A percentile compares a stretch with the other conserved stretches of the same genome.
Evolutionary conservation across 2,329 filamentous ascomycete species (phyloP).

Genomic region (Neocatenulostroma microsporum): DNA sequence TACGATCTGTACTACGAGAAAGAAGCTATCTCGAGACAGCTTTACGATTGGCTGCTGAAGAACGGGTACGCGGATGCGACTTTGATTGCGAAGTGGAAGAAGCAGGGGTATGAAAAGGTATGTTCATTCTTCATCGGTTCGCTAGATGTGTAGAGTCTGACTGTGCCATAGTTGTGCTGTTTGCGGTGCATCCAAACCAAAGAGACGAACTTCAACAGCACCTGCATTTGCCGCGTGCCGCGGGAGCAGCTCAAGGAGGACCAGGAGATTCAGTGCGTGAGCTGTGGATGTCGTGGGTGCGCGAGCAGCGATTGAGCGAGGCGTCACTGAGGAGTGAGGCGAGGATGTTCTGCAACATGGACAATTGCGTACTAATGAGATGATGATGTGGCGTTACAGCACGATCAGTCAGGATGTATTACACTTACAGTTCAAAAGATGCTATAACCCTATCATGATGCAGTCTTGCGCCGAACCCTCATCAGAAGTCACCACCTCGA

Average conservation of each 20-base stretch:
- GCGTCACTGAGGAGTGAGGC: too few relatives aligned
- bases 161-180: constrained; percentile 65
- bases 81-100: constrained; percentile 99
- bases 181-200: constrained; percentile 97
- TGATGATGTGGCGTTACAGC: too few relatives aligned
- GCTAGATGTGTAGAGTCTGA: background rate
- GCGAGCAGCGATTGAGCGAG: constrained; percentile 72
- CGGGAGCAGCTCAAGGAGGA: constrained; percentile 82
- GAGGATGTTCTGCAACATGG: too few relatives aligned
- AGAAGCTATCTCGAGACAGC: constrained; percentile 81
- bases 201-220: constrained; percentile 97
- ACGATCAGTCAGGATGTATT: too few relatives aligned
- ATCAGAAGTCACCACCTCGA: too few relatives aligned
- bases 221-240: constrained; percentile 93
- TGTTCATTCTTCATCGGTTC: constrained; percentile 17
- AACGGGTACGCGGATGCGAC: constrained; percentile 92
- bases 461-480: too few relatives aligned
- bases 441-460: too few relatives aligned
- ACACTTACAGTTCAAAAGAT: too few relatives aligned
- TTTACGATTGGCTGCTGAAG: constrained; percentile 96
- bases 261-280: constrained; percentile 86
- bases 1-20: constrained; percentile 98
- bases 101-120: constrained; percentile 96
- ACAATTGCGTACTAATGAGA: too few relatives aligned
- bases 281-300: constrained; percentile 87